Percentiles rank a stretch among this genome's conserved stretches.
Conservation (phyloP, 2,329 filamentous ascomycete species). For the Apiospora malaysiana region DNA sequence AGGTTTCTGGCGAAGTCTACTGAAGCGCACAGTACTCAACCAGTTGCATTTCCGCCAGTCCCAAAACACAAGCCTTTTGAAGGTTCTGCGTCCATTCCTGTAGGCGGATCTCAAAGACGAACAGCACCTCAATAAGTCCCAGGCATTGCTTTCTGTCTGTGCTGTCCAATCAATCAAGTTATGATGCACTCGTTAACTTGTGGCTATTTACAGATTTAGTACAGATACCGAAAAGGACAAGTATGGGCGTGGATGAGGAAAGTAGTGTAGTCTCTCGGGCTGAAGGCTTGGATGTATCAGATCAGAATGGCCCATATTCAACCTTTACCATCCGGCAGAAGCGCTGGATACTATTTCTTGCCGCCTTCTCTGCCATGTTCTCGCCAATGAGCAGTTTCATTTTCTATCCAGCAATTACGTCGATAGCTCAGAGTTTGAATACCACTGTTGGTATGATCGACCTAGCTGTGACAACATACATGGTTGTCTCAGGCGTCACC, state of each 20-base stretch:
- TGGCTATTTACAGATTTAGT: too few relatives aligned
- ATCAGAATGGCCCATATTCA: constrained; percentile 21
- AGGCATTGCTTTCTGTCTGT: too few relatives aligned
- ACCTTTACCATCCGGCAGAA: constrained; percentile 14
- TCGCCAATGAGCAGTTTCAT: constrained; percentile 27
- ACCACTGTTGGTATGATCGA: constrained; percentile 25
- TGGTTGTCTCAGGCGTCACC: constrained; percentile 24
- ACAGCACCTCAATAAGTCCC: too few relatives aligned
- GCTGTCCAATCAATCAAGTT: too few relatives aligned
- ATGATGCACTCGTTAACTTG: too few relatives aligned
- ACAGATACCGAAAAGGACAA: not conserved
- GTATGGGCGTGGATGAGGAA: too few relatives aligned
- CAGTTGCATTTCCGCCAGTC: too few relatives aligned
- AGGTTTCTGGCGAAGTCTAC: too few relatives aligned
- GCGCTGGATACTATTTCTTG: constrained; percentile 23
- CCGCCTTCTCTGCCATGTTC: constrained; percentile 24
- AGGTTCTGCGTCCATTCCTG: too few relatives aligned
- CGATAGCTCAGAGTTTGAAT: constrained; percentile 22
- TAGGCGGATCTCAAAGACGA: too few relatives aligned
- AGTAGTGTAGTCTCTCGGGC: not conserved
- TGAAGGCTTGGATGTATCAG: not conserved
- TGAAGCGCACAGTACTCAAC: too few relatives aligned
- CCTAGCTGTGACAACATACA: constrained; percentile 29
- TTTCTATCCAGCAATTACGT: constrained; percentile 28
- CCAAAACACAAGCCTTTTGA: too few relatives aligned